Evolutionary conservation across 108 stramenopile species (phyloP).

Genomic region (Tribonema minus): DNA sequence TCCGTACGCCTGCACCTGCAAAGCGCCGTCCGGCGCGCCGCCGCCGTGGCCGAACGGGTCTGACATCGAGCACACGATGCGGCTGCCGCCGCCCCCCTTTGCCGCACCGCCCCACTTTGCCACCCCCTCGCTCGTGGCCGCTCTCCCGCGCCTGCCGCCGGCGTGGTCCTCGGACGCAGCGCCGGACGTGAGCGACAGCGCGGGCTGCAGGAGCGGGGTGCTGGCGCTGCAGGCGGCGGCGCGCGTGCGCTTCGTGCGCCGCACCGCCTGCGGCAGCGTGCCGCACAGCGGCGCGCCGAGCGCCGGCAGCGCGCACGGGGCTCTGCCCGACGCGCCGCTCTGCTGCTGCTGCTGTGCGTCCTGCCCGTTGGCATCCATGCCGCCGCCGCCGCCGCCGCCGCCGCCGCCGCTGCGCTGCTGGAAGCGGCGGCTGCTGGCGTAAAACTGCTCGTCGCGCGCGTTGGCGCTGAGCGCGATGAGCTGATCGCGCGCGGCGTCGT

Average conservation of each 20-base stretch:
- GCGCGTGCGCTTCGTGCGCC: no score
- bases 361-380: background rate
- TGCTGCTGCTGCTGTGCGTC: background rate
- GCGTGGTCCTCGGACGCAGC: no score
- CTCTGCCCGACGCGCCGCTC: background rate
- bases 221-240: no score
- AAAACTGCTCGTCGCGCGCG: slow-evolving; percentile 26
- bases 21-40: background rate
- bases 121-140: no score
- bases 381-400: background rate
- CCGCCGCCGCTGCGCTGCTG: background rate
- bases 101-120: background rate
- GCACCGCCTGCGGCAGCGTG: background rate
- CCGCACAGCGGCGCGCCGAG: background rate
- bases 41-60: no score
- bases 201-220: no score
- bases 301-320: background rate
- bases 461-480: slow-evolving; percentile 21
- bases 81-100: background rate
- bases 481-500: slow-evolving; percentile 16
- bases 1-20: background rate
- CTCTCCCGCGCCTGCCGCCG: no score
- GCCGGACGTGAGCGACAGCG: no score
- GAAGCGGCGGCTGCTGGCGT: slow-evolving; percentile 20
- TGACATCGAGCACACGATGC: no score